A percentile compares a stretch with the other conserved stretches of the same genome.
Conservation (phyloP, 495 filamentous ascomycete species). For the Parathielavia appendiculata region DNA sequence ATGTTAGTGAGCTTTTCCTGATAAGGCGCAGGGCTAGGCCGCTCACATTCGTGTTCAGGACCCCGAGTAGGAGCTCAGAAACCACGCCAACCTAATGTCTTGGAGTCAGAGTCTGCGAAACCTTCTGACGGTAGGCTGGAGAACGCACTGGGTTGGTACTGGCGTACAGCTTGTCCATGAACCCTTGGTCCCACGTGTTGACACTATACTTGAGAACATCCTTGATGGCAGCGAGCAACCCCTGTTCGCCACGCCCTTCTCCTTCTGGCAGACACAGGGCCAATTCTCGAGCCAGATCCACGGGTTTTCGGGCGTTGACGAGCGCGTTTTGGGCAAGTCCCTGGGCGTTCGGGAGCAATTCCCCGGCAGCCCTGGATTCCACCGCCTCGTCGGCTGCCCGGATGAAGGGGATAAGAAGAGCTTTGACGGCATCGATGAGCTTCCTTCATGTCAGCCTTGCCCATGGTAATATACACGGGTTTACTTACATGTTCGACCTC, state of each 20-base stretch:
- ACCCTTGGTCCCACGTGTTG: conserved; percentile 96
- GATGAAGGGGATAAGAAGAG: conserved; percentile 74
- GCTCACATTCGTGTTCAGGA: conserved; percentile 79
- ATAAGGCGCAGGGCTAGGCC: not conserved
- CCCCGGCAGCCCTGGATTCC: conserved; percentile 44
- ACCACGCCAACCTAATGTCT: conserved; percentile 62
- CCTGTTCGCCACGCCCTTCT: conserved; percentile 61
- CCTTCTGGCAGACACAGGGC: conserved; percentile 59
- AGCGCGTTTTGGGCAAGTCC: conserved; percentile 53
- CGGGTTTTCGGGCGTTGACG: conserved; percentile 64
- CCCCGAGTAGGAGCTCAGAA: conserved; percentile 74
- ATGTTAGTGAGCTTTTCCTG: conserved; percentile 1
- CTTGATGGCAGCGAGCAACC: conserved; percentile 59
- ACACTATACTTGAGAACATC: conserved; percentile 74
- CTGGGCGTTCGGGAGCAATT: conserved; percentile 44
- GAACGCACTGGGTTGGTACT: conserved; percentile 67
- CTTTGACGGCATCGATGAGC: conserved; percentile 69
- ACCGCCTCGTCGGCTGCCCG: conserved; percentile 64
- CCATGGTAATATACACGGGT: not conserved
- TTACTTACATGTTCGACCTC: conserved; percentile 46
- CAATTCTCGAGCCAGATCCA: conserved; percentile 61
- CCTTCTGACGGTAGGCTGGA: not conserved
- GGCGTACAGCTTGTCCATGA: conserved; percentile 88
- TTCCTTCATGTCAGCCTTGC: conserved; percentile 27
- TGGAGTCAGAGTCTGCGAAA: conserved; percentile 1